phyloP scores from a whole-genome alignment of 169 alveolate species.

The Besnoitia besnoiti region DNA sequence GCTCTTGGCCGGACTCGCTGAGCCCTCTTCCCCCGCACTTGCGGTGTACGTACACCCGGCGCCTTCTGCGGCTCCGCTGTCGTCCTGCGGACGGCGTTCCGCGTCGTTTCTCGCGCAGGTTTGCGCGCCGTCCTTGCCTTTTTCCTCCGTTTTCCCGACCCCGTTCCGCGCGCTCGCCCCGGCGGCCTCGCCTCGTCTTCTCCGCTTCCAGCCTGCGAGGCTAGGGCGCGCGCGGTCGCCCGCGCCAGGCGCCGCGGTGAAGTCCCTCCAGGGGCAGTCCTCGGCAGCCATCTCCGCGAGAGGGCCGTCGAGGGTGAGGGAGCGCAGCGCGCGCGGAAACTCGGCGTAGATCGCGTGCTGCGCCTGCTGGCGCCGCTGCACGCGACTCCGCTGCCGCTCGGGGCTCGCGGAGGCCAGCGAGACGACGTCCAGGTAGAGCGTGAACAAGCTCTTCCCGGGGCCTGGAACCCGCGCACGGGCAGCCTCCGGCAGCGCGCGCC shows the following conservation, averaged over 20 bases:
- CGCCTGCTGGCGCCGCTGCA: slow-evolving; percentile 10
- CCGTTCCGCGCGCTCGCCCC: too few species aligned
- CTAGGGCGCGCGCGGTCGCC: too few species aligned
- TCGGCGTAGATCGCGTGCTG: not conserved
- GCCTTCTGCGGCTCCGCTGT: too few species aligned
- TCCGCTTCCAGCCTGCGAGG: too few species aligned
- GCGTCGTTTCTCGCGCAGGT: not conserved
- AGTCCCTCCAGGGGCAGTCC: slow-evolving; percentile 9
- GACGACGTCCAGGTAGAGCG: slow-evolving; percentile 1
- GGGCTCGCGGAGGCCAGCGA: not conserved
- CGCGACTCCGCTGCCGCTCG: not conserved
- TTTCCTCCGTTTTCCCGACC: not conserved
- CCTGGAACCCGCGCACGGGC: not conserved
- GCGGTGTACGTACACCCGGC: not conserved
- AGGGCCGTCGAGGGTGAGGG: slow-evolving; percentile 5
- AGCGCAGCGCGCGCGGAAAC: not conserved
- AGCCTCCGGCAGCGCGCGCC: not conserved
- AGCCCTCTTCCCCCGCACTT: not conserved
- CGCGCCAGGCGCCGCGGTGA: not conserved
- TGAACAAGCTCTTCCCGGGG: not conserved
- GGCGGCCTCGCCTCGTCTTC: not conserved
- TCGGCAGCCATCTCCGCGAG: not conserved
- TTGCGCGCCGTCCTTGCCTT: not conserved
- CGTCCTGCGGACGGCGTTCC: not conserved
- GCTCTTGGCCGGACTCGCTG: not conserved